Evolutionary conservation across 192 early-diverging fungal species (phyloP), one percentile per base, ranked within the genome.

Genomic region (Lunasporangiospora selenospora): DNA sequence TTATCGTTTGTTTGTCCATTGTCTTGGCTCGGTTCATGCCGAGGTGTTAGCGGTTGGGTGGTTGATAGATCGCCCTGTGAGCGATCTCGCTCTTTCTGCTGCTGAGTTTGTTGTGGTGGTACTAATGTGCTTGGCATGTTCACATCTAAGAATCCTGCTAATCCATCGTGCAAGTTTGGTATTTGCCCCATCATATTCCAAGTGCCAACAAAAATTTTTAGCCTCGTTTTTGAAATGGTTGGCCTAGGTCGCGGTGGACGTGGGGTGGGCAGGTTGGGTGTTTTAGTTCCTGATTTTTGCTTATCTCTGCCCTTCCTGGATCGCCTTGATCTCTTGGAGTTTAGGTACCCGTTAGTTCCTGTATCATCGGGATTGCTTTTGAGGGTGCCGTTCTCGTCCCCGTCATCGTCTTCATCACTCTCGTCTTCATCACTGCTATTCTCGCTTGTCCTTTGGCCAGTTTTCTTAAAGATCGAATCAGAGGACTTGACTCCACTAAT

Each of bases 151-250:
- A 81, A 81, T 9, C 69, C 65, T 1, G 65, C 63, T 3, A 81
- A 41, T 7, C 77, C 79, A 13, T 77, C 67, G 3, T 38, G 67
- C 21, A 65, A 27, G 21, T 47, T 40, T 2, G 69, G 69, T 46
- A 81, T 53, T 15, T 75, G 69, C 1, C 80, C 80, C 55, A 77
- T 79, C 83, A 84, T 84, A 42, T 84, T 84, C 83, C 83, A 84
- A 11, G 83, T 84, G 24, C 83, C 83, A 11, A 84, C 62, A 67
- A 84, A 84, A 10, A 84, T 67, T 40, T 84, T 84, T 12, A 84
- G 65, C 13, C 79, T 62, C 34, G 75, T 79, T 45, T 49, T 75
- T 4, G 60, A 63, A 43, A 73, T 73, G 6, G 47, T 63, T n/a
- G n/a, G n/a, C n/a, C n/a, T n/a, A 2, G 69, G 60, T 37, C 60